Base-by-base conservation (phyloP, 2,329 filamentous ascomycete genomes). In the Fusarium dimerum region DNA sequence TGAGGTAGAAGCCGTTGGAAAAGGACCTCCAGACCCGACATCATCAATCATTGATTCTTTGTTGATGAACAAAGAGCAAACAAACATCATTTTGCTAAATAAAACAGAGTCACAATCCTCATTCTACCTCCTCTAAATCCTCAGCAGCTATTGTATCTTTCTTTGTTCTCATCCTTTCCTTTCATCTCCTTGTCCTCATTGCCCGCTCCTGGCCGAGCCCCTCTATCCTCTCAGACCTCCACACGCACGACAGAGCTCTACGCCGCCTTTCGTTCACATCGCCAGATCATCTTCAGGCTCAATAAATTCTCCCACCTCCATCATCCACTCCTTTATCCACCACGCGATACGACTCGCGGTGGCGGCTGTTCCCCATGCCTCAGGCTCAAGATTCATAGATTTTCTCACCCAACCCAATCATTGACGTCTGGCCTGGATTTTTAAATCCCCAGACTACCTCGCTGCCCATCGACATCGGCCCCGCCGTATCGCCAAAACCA, bases 361-460 rank as follows among this genome's bases (percentile, higher is more conserved):
- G 52, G 59, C 52, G 47, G 46, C 50, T 60, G 62, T 63, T 56
- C 62, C 62, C 60, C 65, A 70, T 68, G 69, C 63, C 57, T 68
- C 60, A 62, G 66, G 62, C 63, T 61, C 64, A 56, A 64, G 65
- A 62, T 60, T 63, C 66, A 55, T 67, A 71, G 62, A 66, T 56
- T 40, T 51, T 48, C 50, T 56, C 52, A 62, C 56, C 54, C 55
- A 47, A 50, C 56, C 57, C 58, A 60, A 60, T 54, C 51, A 40
- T 52, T 47, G 51, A 62, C 60, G 55, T 61, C 62, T 64, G 65
- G 62, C 56, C 60, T 53, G 56, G 61, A 56, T 53, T 48, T 50
- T 55, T 45, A 51, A 59, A 61, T 62, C 57, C 48, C 57, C 56
- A 51, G 59, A 52, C 52, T 50, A 56, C 50, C 55, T 57, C 54